These are phyloP conservation scores for Pelagophyceae sp. DNA, from an alignment of 352 stramenopile species.

Conservation along the genomic window DNA sequence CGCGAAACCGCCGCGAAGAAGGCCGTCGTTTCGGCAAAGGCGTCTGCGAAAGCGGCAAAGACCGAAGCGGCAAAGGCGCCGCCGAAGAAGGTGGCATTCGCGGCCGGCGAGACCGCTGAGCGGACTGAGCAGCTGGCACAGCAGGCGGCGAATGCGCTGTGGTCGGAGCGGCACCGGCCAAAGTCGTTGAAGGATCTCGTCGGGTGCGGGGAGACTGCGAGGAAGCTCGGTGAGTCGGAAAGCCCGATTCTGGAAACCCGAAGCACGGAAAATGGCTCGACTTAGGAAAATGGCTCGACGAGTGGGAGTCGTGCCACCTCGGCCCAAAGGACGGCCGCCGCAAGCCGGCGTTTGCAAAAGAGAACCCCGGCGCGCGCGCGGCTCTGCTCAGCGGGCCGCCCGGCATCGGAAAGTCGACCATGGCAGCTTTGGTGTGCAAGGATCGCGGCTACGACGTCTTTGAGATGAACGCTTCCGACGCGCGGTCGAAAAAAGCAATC, in stretches of 20 bases:
- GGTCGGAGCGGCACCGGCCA: constrained; percentile 93
- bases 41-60: constrained; percentile 38
- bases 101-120: constrained; percentile 26
- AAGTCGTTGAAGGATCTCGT: constrained; percentile 71
- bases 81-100: not conserved
- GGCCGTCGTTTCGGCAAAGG: constrained; percentile 20
- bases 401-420: constrained; percentile 89
- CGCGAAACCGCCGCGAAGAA: not conserved
- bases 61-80: constrained; percentile 54
- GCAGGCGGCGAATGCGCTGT: constrained; percentile 59
- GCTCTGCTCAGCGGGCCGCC: constrained; percentile 89
- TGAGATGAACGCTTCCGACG: constrained; percentile 93
- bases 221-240: constrained; percentile 68
- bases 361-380: constrained; percentile 81
- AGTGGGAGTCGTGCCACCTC: constrained; percentile 54
- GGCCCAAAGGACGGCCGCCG: constrained; percentile 61
- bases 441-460: constrained; percentile 79
- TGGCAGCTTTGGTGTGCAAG: constrained; percentile 78
- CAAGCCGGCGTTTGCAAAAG: constrained; percentile 37
- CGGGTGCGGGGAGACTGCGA: constrained; percentile 75
- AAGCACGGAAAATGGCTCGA: no score
- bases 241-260: no score
- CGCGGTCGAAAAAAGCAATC: constrained; percentile 90
- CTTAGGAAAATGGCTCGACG: constrained; percentile 56
- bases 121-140: no score